Evolutionary conservation across 352 stramenopile species (phyloP), one percentile per base, ranked within the genome.

Genomic region (Globisporangium okanoganense): DNA sequence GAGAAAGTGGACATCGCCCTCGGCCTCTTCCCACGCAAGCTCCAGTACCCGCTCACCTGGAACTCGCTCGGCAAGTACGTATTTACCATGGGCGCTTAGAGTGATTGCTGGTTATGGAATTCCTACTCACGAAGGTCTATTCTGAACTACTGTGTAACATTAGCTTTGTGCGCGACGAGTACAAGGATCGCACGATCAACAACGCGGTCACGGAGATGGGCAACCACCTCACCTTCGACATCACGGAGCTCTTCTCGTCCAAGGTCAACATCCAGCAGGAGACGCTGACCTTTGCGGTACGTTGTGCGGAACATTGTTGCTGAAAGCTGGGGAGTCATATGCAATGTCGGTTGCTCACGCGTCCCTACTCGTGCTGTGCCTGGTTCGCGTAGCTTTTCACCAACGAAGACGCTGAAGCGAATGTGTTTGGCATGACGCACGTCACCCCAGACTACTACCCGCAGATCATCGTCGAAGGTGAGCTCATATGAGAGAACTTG

Each of bases 381-480:
- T 47, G 10, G 20, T 14, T 49, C 44, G 55, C 14, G 29, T 61
- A 85, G 75, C 50, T 92, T 8, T 78, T 84, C n/a, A 57, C 68
- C 10, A 58, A 75, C 35, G 73, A 78, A 29, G 73, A 92, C 36
- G 73, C 64, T 1, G 70, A 85, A 10, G 84, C 75, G 24, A 73
- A 75, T 22, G 47, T 90, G 24, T 85, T 75, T 38, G 80, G 82
- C 53, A 79, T 87, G 48, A 73, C 81, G 52, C 73, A 88, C 62
- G 73, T 78, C 31, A 71, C 73, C 2, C 69, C 75, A 20, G 82
- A 88, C 58, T 87, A 90, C 55, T 92, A 86, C 69, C 82, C 85
- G 27, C 78, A 90, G 67, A 87, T 94, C 18, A 73, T 88, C 24
- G 73, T 94, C 22, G 85, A 94, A 82, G 76, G 76, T 86, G 25